phyloP scores from a whole-genome alignment of 2,329 filamentous ascomycete genomes.

The Corynespora cassiicola region DNA sequence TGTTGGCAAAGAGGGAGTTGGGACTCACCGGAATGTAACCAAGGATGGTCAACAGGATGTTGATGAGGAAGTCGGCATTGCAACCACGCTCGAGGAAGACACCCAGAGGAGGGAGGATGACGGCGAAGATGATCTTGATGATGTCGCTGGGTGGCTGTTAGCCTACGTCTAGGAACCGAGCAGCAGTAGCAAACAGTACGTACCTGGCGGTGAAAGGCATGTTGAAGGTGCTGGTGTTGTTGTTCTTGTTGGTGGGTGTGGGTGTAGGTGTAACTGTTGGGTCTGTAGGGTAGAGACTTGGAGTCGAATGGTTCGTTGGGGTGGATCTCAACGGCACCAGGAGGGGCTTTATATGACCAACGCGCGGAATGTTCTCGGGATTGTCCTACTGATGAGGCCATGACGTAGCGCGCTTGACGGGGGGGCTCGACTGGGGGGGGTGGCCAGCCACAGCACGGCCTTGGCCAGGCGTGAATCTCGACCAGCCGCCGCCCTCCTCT shows the following conservation, averaged over 20 bases:
- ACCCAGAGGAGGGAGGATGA: slow-evolving; percentile 87
- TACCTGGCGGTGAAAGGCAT: slow-evolving; percentile 69
- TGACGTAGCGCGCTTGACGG: slow-evolving; percentile 15
- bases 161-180: slow-evolving; percentile 14
- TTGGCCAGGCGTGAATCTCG: too few relatives aligned
- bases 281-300: slow-evolving; percentile 5
- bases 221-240: slow-evolving; percentile 41
- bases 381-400: slow-evolving; percentile 22
- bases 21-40: slow-evolving; percentile 64
- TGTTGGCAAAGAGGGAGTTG: slow-evolving; percentile 1
- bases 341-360: not conserved
- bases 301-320: slow-evolving; percentile 4
- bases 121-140: slow-evolving; percentile 85
- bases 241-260: slow-evolving; percentile 8
- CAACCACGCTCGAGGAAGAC: slow-evolving; percentile 95
- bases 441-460: slow-evolving; percentile 18
- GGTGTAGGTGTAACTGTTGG: slow-evolving; percentile 2
- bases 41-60: slow-evolving; percentile 77
- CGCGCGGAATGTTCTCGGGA: slow-evolving; percentile 6
- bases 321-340: slow-evolving; percentile 2
- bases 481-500: too few relatives aligned
- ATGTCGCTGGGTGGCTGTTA: slow-evolving; percentile 63
- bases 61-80: slow-evolving; percentile 86
- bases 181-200: slow-evolving; percentile 21
- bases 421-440: too few relatives aligned